These are phyloP conservation scores for Geum urbanum DNA, from an alignment of 306 rosid species.

Conservation along the genomic window DNA sequence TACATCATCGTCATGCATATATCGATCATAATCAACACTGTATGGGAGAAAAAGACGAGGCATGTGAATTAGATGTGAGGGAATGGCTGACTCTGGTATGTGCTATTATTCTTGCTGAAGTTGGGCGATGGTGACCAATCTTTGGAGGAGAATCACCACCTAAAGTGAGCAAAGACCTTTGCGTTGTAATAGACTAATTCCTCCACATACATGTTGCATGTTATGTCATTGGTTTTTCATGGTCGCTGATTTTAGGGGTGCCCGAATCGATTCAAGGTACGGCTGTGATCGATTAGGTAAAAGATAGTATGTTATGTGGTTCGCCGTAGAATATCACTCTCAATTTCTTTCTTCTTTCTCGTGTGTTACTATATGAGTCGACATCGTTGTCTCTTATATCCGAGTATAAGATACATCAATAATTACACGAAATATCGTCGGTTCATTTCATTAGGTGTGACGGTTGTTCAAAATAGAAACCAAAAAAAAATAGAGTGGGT, in stretches of 20 bases:
- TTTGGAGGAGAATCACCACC: not conserved
- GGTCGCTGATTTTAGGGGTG: not conserved
- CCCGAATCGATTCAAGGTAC: not conserved
- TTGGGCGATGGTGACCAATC: slow-evolving; percentile 23
- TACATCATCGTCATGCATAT: not conserved
- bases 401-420: no score
- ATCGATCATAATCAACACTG: slow-evolving; percentile 19
- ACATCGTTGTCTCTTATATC: no score
- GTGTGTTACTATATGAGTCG: no score
- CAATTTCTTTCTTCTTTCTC: no score
- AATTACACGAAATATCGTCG: no score
- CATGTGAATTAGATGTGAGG: slow-evolving; percentile 35
- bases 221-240: not conserved
- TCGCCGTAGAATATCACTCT: not conserved
- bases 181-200: not conserved
- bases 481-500: no score
- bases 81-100: slow-evolving; percentile 22
- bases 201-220: not conserved
- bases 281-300: not conserved
- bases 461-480: no score
- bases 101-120: slow-evolving; percentile 24
- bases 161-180: not conserved
- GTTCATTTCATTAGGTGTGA: no score
- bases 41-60: slow-evolving; percentile 41
- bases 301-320: not conserved